Evolutionary conservation across 768 basidiomycete genomes (phyloP).

Genomic region (Lentinula lateritia): DNA sequence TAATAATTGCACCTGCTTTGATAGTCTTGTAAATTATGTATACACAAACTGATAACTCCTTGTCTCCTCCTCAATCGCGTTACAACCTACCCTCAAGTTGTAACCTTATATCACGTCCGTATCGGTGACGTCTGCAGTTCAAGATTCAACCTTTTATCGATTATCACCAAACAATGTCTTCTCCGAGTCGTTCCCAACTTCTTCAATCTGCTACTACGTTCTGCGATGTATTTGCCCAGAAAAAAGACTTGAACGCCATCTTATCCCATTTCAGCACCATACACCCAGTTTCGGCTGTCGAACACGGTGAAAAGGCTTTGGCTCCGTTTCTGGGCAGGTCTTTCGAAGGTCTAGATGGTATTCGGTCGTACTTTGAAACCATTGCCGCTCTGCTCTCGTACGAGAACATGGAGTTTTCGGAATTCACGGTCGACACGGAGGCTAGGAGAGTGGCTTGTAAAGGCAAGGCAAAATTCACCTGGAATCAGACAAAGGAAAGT

Average conservation of each 20-base stretch:
- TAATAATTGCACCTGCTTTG: neutral
- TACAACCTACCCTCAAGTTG: neutral
- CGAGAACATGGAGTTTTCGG: slow-evolving; percentile 47
- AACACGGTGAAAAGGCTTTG: slow-evolving; percentile 48
- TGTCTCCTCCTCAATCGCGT: neutral
- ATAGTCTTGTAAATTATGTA: slow-evolving; percentile 1
- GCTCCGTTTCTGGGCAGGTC: slow-evolving; percentile 56
- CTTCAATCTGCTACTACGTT: slow-evolving; percentile 39
- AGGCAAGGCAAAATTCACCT: slow-evolving; percentile 51
- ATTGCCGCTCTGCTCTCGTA: slow-evolving; percentile 42
- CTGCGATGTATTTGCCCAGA: slow-evolving; percentile 46
- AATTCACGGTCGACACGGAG: slow-evolving; percentile 49
- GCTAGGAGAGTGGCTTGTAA: slow-evolving; percentile 47
- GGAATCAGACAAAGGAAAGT: slow-evolving; percentile 43
- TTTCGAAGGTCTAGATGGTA: slow-evolving; percentile 38
- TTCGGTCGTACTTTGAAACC: slow-evolving; percentile 44
- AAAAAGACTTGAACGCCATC: slow-evolving; percentile 35
- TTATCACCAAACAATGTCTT: slow-evolving; percentile 12
- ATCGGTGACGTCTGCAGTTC: neutral
- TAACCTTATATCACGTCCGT: neutral
- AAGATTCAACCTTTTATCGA: neutral
- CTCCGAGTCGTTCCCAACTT: slow-evolving; percentile 26
- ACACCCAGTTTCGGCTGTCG: slow-evolving; percentile 37
- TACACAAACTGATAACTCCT: neutral
- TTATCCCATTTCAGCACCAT: slow-evolving; percentile 47